Base-by-base conservation (phyloP, 257 asterid genomes). In the Capsicum chinense region DNA sequence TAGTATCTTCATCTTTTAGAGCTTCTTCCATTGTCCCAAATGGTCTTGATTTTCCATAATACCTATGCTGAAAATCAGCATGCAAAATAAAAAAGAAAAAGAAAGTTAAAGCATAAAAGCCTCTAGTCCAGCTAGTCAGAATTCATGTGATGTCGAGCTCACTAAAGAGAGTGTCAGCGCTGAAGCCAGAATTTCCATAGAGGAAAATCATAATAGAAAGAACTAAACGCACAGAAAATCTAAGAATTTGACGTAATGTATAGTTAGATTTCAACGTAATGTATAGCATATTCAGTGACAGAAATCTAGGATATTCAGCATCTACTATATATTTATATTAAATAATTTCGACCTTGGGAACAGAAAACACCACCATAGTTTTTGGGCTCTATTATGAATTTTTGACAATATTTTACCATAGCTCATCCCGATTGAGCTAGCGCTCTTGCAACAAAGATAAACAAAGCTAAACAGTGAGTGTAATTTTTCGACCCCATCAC, bases 21-120 rank as follows among this genome's bases (percentile, higher is more conserved):
- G 26, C 26, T 26, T 26, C 26, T 26, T 26, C 26, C 26, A 26
- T 26, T 26, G 26, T 26, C 26, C 26, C 26, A 26, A 26, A 26
- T 26, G 1, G 26, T 26, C 26, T 26, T 44, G 98, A 93, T 54
- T 91, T 70, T 56, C 98, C 98, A 85, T 93, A 93, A 68, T 21
- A 95, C 5, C 96, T 90, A 90, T 95, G 98, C 98, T 95, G 84
- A 67, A 44, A 58, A 5, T 4, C 6, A 26, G 16, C 6, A 5
- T 19, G 44, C 16, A 6, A 73, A 73, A 21, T 19, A 6, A 9
- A 17, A 26, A 26, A 26, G 0, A 26, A 26, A 26, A 26, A 26
- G 1, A 26, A 3, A 3, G 2, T 3, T 9, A 8, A 59, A 6
- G n/a, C 17, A 58, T 4, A n/a, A 59, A 59, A 59, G 2, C 0